A percentile compares a stretch with the other conserved stretches of the same genome.
phyloP scores from a whole-genome alignment of 1,284 basidiomycete species.

The Ustilago nuda region DNA sequence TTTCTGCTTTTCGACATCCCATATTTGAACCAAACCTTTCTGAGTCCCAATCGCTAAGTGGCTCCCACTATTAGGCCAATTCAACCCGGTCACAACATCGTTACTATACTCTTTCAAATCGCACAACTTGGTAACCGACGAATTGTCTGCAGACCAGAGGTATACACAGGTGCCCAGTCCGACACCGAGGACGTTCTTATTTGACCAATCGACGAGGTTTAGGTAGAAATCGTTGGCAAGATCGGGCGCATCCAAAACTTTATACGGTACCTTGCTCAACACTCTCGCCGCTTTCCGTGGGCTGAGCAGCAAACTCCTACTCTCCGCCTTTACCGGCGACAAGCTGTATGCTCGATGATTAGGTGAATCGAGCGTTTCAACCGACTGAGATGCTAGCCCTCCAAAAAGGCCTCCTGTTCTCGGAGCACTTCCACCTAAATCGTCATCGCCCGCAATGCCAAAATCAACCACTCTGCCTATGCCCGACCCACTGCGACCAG shows the following conservation, averaged over 20 bases:
- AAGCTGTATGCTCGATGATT: slow-evolving; percentile 87
- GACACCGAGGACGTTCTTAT: slow-evolving; percentile 92
- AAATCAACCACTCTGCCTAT: slow-evolving; percentile 44
- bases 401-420: slow-evolving; percentile 57
- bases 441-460: slow-evolving; percentile 35
- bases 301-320: slow-evolving; percentile 83
- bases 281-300: slow-evolving; percentile 83
- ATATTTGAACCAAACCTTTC: slow-evolving; percentile 88
- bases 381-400: slow-evolving; percentile 35
- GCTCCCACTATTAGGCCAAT: slow-evolving; percentile 75
- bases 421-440: slow-evolving; percentile 20
- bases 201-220: slow-evolving; percentile 97
- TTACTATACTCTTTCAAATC: slow-evolving; percentile 75
- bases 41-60: slow-evolving; percentile 93
- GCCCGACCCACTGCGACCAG: slow-evolving; percentile 46
- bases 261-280: slow-evolving; percentile 94
- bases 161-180: slow-evolving; percentile 93
- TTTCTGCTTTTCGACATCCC: slow-evolving; percentile 85
- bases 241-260: slow-evolving; percentile 96
- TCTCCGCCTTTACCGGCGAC: slow-evolving; percentile 87
- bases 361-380: slow-evolving; percentile 71
- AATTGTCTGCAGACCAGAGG: slow-evolving; percentile 94
- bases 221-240: slow-evolving; percentile 95
- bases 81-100: slow-evolving; percentile 62
- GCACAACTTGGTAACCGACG: slow-evolving; percentile 89